Conservation (phyloP, 345 rosid species). For the Citrus unshiu region DNA sequence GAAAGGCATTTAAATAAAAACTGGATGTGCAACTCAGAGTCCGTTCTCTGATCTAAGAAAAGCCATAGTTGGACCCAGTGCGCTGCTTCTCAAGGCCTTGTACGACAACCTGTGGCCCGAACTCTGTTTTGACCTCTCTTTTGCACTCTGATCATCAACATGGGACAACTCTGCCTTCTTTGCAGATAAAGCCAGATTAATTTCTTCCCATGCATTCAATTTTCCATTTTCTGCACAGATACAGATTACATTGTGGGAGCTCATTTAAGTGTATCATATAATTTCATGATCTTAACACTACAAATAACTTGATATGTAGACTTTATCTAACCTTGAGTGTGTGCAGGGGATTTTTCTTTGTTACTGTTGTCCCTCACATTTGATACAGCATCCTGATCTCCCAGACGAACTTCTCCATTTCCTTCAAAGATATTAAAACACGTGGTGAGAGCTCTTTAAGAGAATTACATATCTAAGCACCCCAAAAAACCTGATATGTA, state of each 20-base stretch:
- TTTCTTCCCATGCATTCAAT: slow-evolving; percentile 65
- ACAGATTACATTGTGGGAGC: background rate
- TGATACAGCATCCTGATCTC: background rate
- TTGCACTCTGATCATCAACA: slow-evolving; percentile 46
- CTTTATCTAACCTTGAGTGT: background rate
- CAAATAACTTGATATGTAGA: background rate
- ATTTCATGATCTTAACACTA: background rate
- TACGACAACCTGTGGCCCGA: slow-evolving; percentile 55
- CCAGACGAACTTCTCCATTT: slow-evolving; percentile 29
- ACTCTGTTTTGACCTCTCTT: slow-evolving; percentile 43
- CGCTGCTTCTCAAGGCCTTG: slow-evolving; percentile 70
- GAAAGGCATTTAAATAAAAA: background rate
- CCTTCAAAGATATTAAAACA: slow-evolving; percentile 29
- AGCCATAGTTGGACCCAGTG: slow-evolving; percentile 83
- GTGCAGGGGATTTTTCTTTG: background rate
- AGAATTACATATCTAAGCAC: background rate
- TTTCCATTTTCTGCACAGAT: slow-evolving; percentile 48
- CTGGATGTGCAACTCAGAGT: slow-evolving; percentile 20
- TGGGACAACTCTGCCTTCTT: slow-evolving; percentile 62
- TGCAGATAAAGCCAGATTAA: slow-evolving; percentile 52
- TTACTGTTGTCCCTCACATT: background rate
- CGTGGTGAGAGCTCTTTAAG: background rate
- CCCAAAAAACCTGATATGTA: background rate
- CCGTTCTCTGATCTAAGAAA: slow-evolving; percentile 68
- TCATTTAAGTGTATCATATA: background rate